These are phyloP conservation scores for Cystobasidium ongulense DNA, from an alignment of 768 basidiomycete species.

Conservation along the genomic window DNA sequence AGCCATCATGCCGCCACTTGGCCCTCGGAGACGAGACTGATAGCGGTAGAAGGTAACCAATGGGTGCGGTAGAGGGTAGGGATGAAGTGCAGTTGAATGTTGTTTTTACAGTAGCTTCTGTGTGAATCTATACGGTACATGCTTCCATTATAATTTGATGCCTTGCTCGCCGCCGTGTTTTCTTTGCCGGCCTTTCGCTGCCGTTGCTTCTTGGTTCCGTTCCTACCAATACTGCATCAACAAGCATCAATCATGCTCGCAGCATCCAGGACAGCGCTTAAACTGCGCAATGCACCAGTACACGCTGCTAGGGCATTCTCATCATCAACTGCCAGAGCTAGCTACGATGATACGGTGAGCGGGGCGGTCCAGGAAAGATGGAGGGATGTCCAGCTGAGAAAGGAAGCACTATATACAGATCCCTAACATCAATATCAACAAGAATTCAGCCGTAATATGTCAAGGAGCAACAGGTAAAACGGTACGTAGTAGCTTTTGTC, in stretches of 20 bases:
- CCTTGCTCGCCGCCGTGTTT: too few relatives aligned
- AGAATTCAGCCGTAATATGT: constrained; percentile 86
- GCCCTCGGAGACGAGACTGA: not conserved
- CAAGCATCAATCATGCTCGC: not conserved
- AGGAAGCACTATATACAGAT: too few relatives aligned
- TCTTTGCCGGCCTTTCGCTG: too few relatives aligned
- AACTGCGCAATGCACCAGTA: not conserved
- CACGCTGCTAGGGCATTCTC: not conserved
- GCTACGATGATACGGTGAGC: not conserved
- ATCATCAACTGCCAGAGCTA: not conserved
- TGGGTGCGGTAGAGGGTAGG: not conserved
- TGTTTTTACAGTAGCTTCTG: too few relatives aligned
- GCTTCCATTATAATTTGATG: too few relatives aligned
- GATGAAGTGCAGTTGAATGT: too few relatives aligned
- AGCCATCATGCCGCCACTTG: not conserved
- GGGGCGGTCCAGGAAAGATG: too few relatives aligned
- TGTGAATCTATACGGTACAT: too few relatives aligned
- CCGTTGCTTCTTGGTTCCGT: too few relatives aligned
- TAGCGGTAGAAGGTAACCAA: constrained; percentile 5
- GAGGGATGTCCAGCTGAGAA: too few relatives aligned
- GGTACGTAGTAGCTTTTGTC: too few relatives aligned
- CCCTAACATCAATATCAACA: constrained; percentile 80
- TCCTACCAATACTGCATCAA: too few relatives aligned
- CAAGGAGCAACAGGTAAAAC: constrained; percentile 51
- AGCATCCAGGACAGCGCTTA: not conserved